phyloP scores from a whole-genome alignment of 2,329 filamentous ascomycete genomes.

The Pochonia chlamydosporia region DNA sequence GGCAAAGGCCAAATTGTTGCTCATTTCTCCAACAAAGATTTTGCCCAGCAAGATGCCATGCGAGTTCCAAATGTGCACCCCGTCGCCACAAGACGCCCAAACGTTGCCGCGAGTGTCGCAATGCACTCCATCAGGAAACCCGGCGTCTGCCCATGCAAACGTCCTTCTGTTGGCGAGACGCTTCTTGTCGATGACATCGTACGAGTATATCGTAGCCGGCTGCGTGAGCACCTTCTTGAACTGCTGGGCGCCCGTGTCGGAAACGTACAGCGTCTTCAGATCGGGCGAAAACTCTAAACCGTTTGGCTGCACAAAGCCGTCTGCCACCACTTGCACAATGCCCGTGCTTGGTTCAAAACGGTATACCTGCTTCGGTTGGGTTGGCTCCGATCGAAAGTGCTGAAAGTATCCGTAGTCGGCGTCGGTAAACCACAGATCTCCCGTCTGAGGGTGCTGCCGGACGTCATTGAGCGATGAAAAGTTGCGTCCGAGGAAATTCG shows the following conservation, averaged over 20 bases:
- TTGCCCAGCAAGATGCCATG: slow-evolving; percentile 47
- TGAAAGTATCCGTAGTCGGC: slow-evolving; percentile 54
- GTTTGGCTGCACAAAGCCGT: slow-evolving; percentile 51
- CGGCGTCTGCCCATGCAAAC: slow-evolving; percentile 50
- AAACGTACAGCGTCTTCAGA: slow-evolving; percentile 46
- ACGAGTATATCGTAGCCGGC: slow-evolving; percentile 10
- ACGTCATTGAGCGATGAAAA: slow-evolving; percentile 59
- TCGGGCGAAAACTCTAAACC: slow-evolving; percentile 52
- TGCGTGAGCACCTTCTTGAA: background rate
- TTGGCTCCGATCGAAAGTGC: slow-evolving; percentile 47
- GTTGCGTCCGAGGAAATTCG: slow-evolving; percentile 53
- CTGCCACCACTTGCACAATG: slow-evolving; percentile 48
- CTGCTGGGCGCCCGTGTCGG: slow-evolving; percentile 43
- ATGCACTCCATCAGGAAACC: slow-evolving; percentile 57
- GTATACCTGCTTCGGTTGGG: slow-evolving; percentile 53
- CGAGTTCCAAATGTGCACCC: slow-evolving; percentile 42
- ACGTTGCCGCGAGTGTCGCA: slow-evolving; percentile 50
- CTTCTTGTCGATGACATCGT: slow-evolving; percentile 6
- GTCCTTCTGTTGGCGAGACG: slow-evolving; percentile 34
- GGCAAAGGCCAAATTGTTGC: slow-evolving; percentile 14
- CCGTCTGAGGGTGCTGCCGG: slow-evolving; percentile 44
- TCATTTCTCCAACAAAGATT: slow-evolving; percentile 29
- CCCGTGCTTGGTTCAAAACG: slow-evolving; percentile 44
- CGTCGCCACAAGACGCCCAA: slow-evolving; percentile 44
- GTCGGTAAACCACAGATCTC: slow-evolving; percentile 62